phyloP scores from a whole-genome alignment of 2,329 filamentous ascomycete species.

The Mycocentrospora acerina region DNA sequence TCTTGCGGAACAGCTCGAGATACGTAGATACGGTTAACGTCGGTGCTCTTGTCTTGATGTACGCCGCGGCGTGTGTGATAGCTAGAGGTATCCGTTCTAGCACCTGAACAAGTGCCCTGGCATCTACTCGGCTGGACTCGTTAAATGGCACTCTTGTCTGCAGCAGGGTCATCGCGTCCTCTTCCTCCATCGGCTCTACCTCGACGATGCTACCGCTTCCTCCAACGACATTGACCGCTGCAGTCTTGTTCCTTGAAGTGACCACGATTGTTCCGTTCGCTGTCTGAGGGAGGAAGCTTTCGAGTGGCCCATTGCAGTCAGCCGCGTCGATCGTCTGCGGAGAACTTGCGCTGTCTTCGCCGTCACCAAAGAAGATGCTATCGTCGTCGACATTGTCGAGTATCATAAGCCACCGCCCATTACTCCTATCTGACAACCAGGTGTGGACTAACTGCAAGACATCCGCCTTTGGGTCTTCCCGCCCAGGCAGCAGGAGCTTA shows the following conservation, averaged over 20 bases:
- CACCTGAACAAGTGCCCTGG: not conserved
- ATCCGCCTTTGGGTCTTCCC: constrained; percentile 11
- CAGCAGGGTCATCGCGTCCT: constrained; percentile 6
- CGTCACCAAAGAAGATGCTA: constrained; percentile 4
- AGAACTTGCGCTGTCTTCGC: too few relatives aligned
- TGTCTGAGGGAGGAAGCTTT: constrained; percentile 3
- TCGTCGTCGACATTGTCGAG: constrained; percentile 24
- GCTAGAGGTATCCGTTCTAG: constrained; percentile 11
- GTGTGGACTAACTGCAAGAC: constrained; percentile 11
- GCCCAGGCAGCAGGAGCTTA: constrained; percentile 4
- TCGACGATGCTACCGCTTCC: constrained; percentile 1
- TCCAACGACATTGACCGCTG: constrained; percentile 9
- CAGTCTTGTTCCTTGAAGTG: constrained; percentile 8
- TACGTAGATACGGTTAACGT: constrained; percentile 4
- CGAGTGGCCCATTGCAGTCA: not conserved
- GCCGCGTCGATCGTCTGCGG: not conserved
- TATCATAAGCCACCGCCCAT: constrained; percentile 19
- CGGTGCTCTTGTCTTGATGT: constrained; percentile 2
- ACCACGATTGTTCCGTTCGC: constrained; percentile 8
- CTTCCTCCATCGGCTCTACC: constrained; percentile 9
- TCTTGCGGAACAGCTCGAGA: not conserved
- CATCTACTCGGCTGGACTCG: not conserved
- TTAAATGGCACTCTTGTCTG: constrained; percentile 12
- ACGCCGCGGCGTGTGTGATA: constrained; percentile 7
- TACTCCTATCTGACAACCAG: constrained; percentile 15